Evolutionary conservation across 2,329 filamentous ascomycete species (phyloP), one percentile per base, ranked within the genome.

Genomic region (Pyricularia sp.): DNA sequence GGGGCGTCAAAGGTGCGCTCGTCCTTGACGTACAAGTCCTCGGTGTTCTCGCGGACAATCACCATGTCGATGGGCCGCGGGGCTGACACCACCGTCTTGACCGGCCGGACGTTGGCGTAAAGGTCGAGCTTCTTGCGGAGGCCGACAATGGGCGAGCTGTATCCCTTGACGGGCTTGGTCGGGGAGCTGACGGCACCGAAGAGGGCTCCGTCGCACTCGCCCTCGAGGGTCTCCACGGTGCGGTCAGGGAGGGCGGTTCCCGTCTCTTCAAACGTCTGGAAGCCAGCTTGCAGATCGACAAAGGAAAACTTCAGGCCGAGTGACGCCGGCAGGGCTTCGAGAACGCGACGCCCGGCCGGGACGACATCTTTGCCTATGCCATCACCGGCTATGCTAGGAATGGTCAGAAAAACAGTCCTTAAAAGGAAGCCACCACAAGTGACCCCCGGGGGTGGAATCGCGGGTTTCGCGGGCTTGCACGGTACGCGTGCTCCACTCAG

Each of bases 341-440:
- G 90, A 71, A 97, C 82, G 69, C 90, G 88, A 72, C 91, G 90
- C 63, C 93, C 94, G 65, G 94, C 90, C 69, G 94, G 94, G 77
- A 99, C 97, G 76, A 99, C 94, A 80, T 99, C 94, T 75, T 91
- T 91, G 78, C 94, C 94, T 79, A 99, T 99, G 78, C 94, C 94
- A 79, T 99, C 94, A 74, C 94, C 94, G 72, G 94, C 90, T 75
- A 99, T 97, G 72, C 53, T 57, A 26, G 53, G 97, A 40, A 40
- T 40, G 33, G 33, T 40, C 33, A 40, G 33, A 40, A 35, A 12
- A 40, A 16, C 33, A 40, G 5, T 40, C 3, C 13, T 16, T 12
- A 16, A 40, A 16, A 12, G 12, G 26, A 26, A 26, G 26, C 26
- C 33, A 40, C 16, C 33, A 40, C 12, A 40, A 16, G 33, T 40